Evolutionary conservation across 768 basidiomycete genomes (phyloP).

Genomic region (Panaeolus papilionaceus): DNA sequence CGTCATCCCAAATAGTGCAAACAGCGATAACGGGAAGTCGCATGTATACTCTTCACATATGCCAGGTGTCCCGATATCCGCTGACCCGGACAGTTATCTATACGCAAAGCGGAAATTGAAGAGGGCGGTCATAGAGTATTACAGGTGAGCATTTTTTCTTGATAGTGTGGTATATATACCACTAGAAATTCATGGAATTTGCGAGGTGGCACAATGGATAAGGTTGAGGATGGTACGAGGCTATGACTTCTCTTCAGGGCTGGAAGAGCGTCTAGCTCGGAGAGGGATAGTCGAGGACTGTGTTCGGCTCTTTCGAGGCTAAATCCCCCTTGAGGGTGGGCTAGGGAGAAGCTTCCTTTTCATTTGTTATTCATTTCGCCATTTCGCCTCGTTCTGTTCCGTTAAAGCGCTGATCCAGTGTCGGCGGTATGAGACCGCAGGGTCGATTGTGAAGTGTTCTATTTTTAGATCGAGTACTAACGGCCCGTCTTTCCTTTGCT

Average conservation of each 20-base stretch:
- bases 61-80: conserved; percentile 26
- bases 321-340: not conserved
- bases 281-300: conserved; percentile 6
- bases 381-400: not conserved
- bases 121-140: conserved; percentile 84
- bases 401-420: not conserved
- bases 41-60: conserved; percentile 3
- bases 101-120: conserved; percentile 87
- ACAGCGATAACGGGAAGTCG: conserved; percentile 4
- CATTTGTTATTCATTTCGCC: not conserved
- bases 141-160: conserved; percentile 54
- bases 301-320: not conserved
- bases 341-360: not conserved
- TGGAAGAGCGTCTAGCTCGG: conserved; percentile 11
- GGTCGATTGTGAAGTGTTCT: not conserved
- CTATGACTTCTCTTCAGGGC: not conserved
- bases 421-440: conserved; percentile 4
- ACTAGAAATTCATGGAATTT: not conserved
- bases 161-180: not conserved
- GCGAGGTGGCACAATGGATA: not conserved
- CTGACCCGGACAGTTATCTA: conserved; percentile 81
- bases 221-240: not conserved
- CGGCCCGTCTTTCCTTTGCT: not conserved
- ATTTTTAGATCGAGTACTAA: not conserved
- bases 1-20: not conserved